Evolutionary conservation across 106 monocot genomes (phyloP).

Genomic region (Chionographis japonica): DNA sequence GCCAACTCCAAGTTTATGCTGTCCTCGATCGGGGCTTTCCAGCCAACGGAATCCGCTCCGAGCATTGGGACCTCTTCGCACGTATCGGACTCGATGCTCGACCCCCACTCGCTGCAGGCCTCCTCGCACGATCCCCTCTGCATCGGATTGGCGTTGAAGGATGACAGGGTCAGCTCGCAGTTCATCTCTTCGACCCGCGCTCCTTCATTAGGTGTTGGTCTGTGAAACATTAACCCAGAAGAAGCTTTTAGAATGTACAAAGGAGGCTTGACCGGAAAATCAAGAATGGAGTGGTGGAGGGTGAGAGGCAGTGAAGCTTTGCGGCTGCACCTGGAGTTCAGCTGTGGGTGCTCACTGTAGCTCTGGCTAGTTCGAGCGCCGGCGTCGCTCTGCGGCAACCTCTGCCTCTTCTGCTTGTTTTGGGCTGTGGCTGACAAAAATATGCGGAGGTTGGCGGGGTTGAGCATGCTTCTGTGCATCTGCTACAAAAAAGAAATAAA

Average conservation of each 20-base stretch:
- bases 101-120: slow-evolving; percentile 1
- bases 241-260: too few species aligned
- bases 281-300: too few species aligned
- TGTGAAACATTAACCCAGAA: background rate
- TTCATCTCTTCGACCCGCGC: background rate
- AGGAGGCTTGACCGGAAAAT: too few species aligned
- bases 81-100: slow-evolving; percentile 9
- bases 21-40: background rate
- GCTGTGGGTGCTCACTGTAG: background rate
- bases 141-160: background rate
- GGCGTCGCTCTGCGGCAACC: background rate
- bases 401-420: background rate
- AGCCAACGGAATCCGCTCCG: background rate
- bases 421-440: background rate
- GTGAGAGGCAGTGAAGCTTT: background rate
- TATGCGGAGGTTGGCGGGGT: slow-evolving; percentile 1
- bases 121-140: background rate
- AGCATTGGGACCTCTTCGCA: background rate
- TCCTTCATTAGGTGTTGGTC: background rate
- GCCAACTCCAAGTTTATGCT: slow-evolving; percentile 27
- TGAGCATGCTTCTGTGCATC: slow-evolving; percentile 33
- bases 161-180: slow-evolving; percentile 20
- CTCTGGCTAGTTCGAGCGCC: background rate
- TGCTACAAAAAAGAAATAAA: background rate
- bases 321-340: background rate